phyloP scores from a whole-genome alignment of 2,329 filamentous ascomycete species.

The Cladosporium phlei region DNA sequence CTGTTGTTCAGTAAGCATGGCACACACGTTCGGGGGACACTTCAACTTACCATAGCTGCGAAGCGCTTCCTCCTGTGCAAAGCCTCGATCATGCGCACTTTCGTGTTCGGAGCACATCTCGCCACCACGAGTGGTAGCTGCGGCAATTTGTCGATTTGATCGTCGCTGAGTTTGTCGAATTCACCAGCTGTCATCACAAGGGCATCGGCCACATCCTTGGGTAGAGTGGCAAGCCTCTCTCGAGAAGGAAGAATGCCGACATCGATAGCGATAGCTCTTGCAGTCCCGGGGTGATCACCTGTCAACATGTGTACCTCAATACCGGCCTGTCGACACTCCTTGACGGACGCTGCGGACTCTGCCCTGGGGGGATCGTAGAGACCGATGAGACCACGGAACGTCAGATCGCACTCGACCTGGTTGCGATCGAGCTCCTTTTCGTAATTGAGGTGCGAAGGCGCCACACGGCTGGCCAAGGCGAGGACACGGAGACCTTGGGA shows the following conservation, averaged over 20 bases:
- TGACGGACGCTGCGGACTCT: constrained; percentile 70
- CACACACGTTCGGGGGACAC: not conserved
- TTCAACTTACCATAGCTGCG: constrained; percentile 64
- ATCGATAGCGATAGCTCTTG: constrained; percentile 70
- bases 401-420: constrained; percentile 62
- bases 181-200: constrained; percentile 66
- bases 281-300: constrained; percentile 77
- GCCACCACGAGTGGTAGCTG: constrained; percentile 77
- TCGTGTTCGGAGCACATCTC: constrained; percentile 78
- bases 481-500: constrained; percentile 63
- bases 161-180: constrained; percentile 62
- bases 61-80: constrained; percentile 70
- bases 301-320: constrained; percentile 82
- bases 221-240: constrained; percentile 54
- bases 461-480: constrained; percentile 53
- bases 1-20: not conserved
- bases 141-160: constrained; percentile 69
- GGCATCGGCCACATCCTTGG: constrained; percentile 57
- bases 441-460: constrained; percentile 22
- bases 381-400: constrained; percentile 72
- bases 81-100: constrained; percentile 86
- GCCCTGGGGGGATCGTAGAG: constrained; percentile 82
- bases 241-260: constrained; percentile 61
- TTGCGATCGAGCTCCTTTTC: constrained; percentile 48
- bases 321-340: constrained; percentile 65